Evolutionary conservation across 345 rosid genomes (phyloP).

Genomic region (Populus tremula): DNA sequence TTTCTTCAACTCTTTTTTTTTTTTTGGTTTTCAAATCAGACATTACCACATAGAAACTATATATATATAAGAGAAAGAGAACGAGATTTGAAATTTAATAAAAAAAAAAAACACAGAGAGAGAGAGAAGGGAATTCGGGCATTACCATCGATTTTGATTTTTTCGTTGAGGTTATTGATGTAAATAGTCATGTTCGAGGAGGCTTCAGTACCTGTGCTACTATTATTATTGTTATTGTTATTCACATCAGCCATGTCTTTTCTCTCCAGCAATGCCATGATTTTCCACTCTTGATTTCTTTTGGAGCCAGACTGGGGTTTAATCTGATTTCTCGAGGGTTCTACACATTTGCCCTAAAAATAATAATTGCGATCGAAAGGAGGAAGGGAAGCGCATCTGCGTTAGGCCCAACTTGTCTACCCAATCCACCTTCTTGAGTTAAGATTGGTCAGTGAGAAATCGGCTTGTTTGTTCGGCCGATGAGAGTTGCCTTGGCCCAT

Average conservation of each 20-base stretch:
- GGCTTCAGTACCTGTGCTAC: conserved; percentile 41
- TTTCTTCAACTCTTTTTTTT: conserved; percentile 72
- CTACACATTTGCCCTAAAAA: background rate
- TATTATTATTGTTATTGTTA: conserved; percentile 6
- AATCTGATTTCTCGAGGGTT: background rate
- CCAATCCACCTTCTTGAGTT: background rate
- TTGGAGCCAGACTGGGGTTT: background rate
- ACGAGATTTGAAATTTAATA: background rate
- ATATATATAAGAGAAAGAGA: background rate
- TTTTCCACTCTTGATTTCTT: background rate
- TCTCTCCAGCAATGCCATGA: conserved; percentile 21
- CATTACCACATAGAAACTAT: background rate
- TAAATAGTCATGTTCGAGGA: conserved; percentile 74
- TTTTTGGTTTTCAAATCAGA: background rate
- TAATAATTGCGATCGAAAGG: background rate
- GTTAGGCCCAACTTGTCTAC: background rate
- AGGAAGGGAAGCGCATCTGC: background rate
- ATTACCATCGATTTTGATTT: conserved; percentile 82
- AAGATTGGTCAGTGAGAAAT: background rate
- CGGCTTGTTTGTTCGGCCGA: background rate
- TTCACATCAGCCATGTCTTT: conserved; percentile 20
- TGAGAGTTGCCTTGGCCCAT: background rate
- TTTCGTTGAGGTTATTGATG: conserved; percentile 97
- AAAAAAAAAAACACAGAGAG: background rate
- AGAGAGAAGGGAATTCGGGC: background rate